Base-by-base conservation (phyloP, 1,284 basidiomycete species). In the Trichosporon sp. region DNA sequence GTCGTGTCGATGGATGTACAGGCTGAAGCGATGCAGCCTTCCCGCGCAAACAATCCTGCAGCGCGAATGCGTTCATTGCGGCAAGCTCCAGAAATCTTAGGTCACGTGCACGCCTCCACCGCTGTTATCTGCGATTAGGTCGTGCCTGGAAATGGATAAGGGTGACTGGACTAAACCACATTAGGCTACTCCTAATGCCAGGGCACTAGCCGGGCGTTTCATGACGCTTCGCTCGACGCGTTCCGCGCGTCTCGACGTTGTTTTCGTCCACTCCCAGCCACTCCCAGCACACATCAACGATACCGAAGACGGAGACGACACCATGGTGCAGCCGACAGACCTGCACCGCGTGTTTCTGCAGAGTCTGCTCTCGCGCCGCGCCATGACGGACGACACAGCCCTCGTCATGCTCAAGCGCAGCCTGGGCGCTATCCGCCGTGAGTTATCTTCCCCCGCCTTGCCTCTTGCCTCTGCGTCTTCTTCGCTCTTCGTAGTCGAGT, bases 261-360 rank as follows among this genome's bases (percentile, higher is more conserved):
- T 32, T 60, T 60, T 60, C 27, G 18, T n/a, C 27, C 9, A n/a
- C n/a, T 32, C 27, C 23, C 47, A 51, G 13, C 56, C 1, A 11
- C 56, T n/a, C 12, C n/a, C n/a, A n/a, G n/a, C n/a, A n/a, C n/a
- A n/a, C 56, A 31, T 60, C 27, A 15, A 4, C 51, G 11, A 27
- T 25, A 23, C 12, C 31, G 25, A 60, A 42, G 38, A 42, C 15
- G 4, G 38, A 42, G 38, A 42, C 38, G n/a, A 15, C 65, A 47
- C 18, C 32, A 66, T 66, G 65, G 68, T 69, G 11, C 68, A 71
- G 31, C 66, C 79, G 9, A 81, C 76, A 18, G 73, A 80, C 70
- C 77, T 82, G 27, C 80, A 82, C 58, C 68, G 77, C 31, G 72
- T 81, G 21, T 82, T 75, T 65, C 75, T 81, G 60, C 82, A 83